Conservation (phyloP, 805 yeast genomes). For the Pichia membranifaciens region DNA sequence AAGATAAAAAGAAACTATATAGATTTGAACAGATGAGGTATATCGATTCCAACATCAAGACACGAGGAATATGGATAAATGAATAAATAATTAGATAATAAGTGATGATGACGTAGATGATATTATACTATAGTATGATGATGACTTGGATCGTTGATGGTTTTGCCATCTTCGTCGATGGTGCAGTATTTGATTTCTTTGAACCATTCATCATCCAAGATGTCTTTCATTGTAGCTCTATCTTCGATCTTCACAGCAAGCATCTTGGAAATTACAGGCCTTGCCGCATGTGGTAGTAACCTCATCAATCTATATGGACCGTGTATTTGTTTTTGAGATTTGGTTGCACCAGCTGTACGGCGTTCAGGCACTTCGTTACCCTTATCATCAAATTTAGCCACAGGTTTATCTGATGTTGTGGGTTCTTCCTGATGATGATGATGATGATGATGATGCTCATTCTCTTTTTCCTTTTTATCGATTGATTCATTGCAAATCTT, state of each 20-base stretch:
- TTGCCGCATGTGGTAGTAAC: slow-evolving; percentile 73
- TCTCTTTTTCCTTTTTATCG: background rate
- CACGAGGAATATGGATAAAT: background rate
- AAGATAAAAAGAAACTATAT: background rate
- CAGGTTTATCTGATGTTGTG: background rate
- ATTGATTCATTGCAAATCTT: background rate
- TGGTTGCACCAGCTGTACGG: slow-evolving; percentile 28
- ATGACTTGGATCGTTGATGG: slow-evolving; percentile 43
- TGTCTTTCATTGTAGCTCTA: slow-evolving; percentile 63
- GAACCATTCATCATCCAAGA: slow-evolving; percentile 69
- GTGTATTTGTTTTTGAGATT: slow-evolving; percentile 53
- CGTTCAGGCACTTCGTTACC: slow-evolving; percentile 31
- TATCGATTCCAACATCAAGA: background rate
- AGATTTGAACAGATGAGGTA: background rate
- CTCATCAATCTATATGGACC: slow-evolving; percentile 83
- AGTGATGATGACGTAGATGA: no score
- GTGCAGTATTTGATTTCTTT: slow-evolving; percentile 58
- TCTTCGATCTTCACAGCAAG: slow-evolving; percentile 51
- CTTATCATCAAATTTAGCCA: background rate
- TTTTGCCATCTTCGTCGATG: slow-evolving; percentile 33
- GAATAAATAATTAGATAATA: background rate
- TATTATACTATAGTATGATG: slow-evolving; percentile 40
- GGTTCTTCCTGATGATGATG: slow-evolving; percentile 9
- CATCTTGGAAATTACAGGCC: slow-evolving; percentile 69
- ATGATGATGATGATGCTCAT: slow-evolving; percentile 24